These are phyloP conservation scores for Rhizophagus sp. DNA, from an alignment of 192 early-diverging fungal species.

Conservation along the genomic window DNA sequence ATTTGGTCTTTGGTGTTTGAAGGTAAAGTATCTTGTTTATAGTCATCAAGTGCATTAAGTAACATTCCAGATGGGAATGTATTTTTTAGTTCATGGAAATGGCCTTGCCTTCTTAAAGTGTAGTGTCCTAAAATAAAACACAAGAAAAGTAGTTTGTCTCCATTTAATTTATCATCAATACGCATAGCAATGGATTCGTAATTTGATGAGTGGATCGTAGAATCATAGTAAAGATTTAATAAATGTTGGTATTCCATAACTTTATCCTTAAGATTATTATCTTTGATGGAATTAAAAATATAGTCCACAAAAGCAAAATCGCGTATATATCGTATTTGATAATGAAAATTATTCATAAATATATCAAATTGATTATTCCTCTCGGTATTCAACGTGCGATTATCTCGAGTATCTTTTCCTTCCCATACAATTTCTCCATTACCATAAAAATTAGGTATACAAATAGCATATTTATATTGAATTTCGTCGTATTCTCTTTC, in stretches of 20 bases:
- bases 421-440: background rate
- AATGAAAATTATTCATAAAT: background rate
- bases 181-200: background rate
- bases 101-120: background rate
- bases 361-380: background rate
- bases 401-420: background rate
- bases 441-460: too few species aligned
- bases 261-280: slow-evolving; percentile 3
- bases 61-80: background rate
- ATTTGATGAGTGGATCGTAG: background rate
- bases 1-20: background rate
- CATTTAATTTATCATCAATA: background rate
- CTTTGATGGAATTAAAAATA: background rate
- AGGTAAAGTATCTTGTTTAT: background rate
- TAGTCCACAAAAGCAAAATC: background rate
- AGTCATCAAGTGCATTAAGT: background rate
- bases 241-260: background rate
- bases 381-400: background rate
- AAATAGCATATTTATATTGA: background rate
- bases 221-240: background rate
- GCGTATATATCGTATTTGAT: background rate
- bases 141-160: slow-evolving; percentile 2
- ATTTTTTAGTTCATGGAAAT: background rate
- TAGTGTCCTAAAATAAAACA: background rate
- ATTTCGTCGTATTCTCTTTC: background rate